Evolutionary conservation across 1,284 basidiomycete genomes (phyloP).

Genomic region (Hemileia vastatrix): DNA sequence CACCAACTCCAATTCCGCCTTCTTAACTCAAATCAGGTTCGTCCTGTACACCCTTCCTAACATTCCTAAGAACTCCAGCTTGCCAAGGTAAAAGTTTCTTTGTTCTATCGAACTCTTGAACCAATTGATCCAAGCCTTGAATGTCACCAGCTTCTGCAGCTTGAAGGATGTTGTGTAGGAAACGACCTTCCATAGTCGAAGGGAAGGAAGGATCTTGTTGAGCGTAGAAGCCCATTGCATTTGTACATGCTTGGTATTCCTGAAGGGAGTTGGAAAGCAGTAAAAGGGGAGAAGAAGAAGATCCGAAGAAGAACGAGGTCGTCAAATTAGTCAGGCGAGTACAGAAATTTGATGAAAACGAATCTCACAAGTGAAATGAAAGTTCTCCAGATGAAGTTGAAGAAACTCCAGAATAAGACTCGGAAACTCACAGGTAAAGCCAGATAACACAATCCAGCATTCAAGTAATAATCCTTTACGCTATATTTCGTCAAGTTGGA

Average conservation of each 20-base stretch:
- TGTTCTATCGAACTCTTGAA: too few species aligned
- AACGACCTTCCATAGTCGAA: conserved; percentile 80
- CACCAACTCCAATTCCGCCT: too few species aligned
- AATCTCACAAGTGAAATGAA: too few species aligned
- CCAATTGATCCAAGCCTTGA: conserved; percentile 58
- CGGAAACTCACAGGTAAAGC: conserved; percentile 67
- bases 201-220: conserved; percentile 68
- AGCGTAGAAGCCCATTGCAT: conserved; percentile 64
- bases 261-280: too few species aligned
- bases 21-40: conserved; percentile 36
- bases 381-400: too few species aligned
- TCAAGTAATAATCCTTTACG: conserved; percentile 95
- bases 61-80: conserved; percentile 34
- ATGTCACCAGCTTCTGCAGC: conserved; percentile 68
- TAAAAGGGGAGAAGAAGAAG: too few species aligned
- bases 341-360: too few species aligned
- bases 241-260: conserved; percentile 53
- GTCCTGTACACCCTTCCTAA: conserved; percentile 37
- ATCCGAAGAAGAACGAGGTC: too few species aligned
- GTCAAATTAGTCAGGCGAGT: too few species aligned
- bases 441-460: conserved; percentile 74
- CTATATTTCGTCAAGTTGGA: conserved; percentile 88
- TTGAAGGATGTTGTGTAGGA: conserved; percentile 63
- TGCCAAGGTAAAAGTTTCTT: conserved; percentile 39
- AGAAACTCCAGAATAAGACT: too few species aligned